These are phyloP conservation scores for Polytrichum commune DNA, from an alignment of 225 moss, liverwort and hornwort genomes.

Conservation along the genomic window DNA sequence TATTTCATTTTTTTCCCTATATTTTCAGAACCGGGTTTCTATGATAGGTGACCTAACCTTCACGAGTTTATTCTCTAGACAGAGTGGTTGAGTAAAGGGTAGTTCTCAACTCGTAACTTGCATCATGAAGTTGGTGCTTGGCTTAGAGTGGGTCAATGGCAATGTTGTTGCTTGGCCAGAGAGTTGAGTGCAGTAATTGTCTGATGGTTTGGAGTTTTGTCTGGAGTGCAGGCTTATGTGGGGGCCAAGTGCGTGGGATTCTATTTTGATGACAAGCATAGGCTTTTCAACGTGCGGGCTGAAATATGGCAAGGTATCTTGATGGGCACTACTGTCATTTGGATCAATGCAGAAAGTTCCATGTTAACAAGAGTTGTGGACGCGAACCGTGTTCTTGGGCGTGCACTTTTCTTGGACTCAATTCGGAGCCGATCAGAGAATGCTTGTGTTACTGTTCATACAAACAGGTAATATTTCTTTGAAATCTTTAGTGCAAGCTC, in stretches of 20 bases:
- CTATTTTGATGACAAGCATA: conserved; percentile 72
- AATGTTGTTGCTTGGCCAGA: too few species aligned
- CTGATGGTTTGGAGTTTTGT: not conserved
- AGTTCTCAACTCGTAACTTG: too few species aligned
- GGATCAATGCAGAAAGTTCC: conserved; percentile 91
- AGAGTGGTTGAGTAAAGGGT: too few species aligned
- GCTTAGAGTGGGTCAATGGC: too few species aligned
- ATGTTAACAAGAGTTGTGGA: conserved; percentile 76
- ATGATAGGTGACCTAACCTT: too few species aligned
- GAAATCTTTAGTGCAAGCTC: not conserved
- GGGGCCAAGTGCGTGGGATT: conserved; percentile 94
- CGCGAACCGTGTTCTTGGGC: conserved; percentile 72
- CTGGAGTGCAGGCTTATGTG: conserved; percentile 64
- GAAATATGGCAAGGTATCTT: conserved; percentile 88
- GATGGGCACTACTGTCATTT: conserved; percentile 88
- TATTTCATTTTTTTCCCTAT: too few species aligned
- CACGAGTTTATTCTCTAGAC: too few species aligned
- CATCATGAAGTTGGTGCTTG: too few species aligned
- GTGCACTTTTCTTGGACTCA: conserved; percentile 68
- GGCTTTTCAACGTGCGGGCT: conserved; percentile 62
- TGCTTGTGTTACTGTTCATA: conserved; percentile 29
- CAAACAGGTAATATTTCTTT: conserved; percentile 34
- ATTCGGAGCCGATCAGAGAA: conserved; percentile 35
- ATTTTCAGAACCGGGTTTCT: too few species aligned
- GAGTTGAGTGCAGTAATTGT: not conserved